Conservation (phyloP, 2,329 filamentous ascomycete species). For the Cytospora leucostoma region DNA sequence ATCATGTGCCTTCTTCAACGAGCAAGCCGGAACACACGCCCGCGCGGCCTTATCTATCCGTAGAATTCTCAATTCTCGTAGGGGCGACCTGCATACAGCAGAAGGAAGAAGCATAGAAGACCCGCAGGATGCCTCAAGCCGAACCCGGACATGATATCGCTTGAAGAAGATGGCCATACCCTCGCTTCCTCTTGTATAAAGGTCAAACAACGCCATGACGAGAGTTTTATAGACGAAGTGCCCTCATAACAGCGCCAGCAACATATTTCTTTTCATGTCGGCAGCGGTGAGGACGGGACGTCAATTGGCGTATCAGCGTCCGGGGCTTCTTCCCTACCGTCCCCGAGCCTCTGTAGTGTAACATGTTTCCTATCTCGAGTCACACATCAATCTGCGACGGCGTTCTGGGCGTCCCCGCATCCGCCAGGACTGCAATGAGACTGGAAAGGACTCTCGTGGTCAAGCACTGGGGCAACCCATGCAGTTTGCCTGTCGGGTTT, state of each 20-base stretch:
- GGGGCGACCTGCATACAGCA: not conserved
- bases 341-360: not conserved
- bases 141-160: not conserved
- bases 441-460: not conserved
- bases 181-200: not conserved
- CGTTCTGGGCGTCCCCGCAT: no score
- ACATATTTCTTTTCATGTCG: not conserved
- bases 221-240: not conserved
- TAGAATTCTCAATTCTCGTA: not conserved
- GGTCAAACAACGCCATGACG: not conserved
- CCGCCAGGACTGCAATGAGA: no score
- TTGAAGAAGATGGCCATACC: not conserved
- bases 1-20: not conserved
- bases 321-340: not conserved
- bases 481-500: not conserved
- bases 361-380: not conserved
- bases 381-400: not conserved
- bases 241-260: not conserved
- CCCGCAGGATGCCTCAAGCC: not conserved
- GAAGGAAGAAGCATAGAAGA: not conserved
- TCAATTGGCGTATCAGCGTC: constrained; percentile 15
- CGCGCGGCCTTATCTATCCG: not conserved
- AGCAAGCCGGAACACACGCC: not conserved
- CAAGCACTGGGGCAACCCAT: not conserved
- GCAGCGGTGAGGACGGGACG: constrained; percentile 4